phyloP scores from a whole-genome alignment of 768 basidiomycete species.

The Tulasnella sp. region DNA sequence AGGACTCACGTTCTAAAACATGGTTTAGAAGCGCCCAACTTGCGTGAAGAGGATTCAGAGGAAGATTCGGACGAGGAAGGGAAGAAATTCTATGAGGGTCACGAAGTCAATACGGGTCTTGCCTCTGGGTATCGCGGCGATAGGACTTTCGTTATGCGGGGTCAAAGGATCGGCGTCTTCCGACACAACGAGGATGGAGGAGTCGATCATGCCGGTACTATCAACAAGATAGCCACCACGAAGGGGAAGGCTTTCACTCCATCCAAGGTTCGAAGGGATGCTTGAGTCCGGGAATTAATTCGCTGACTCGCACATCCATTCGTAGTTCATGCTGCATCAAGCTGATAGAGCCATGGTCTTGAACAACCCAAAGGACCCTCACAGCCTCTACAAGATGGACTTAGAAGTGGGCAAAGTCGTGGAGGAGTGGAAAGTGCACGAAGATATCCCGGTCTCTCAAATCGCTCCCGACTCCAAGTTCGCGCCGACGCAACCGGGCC shows the following conservation, averaged over 20 bases:
- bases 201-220: conserved; percentile 78
- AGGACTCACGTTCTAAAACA: conserved; percentile 40
- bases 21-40: not conserved
- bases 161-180: conserved; percentile 86
- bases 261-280: conserved; percentile 45
- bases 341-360: conserved; percentile 94
- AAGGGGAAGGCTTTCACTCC: conserved; percentile 81
- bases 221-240: conserved; percentile 66
- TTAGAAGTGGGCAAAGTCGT: conserved; percentile 87
- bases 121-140: conserved; percentile 94
- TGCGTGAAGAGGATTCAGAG: conserved; percentile 23
- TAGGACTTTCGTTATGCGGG: conserved; percentile 85
- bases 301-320: conserved; percentile 4
- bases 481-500: conserved; percentile 82
- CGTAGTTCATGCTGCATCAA: conserved; percentile 88
- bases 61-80: conserved; percentile 28
- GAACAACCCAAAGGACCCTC: conserved; percentile 69
- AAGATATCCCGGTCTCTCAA: conserved; percentile 72
- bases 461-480: conserved; percentile 92
- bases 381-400: conserved; percentile 83
- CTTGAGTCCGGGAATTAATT: conserved; percentile 16
- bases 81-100: conserved; percentile 38
- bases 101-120: conserved; percentile 75
- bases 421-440: conserved; percentile 98
- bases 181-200: conserved; percentile 49